phyloP scores from a whole-genome alignment of 176 grass and related monocot genomes.

The Aechmea fasciata region DNA sequence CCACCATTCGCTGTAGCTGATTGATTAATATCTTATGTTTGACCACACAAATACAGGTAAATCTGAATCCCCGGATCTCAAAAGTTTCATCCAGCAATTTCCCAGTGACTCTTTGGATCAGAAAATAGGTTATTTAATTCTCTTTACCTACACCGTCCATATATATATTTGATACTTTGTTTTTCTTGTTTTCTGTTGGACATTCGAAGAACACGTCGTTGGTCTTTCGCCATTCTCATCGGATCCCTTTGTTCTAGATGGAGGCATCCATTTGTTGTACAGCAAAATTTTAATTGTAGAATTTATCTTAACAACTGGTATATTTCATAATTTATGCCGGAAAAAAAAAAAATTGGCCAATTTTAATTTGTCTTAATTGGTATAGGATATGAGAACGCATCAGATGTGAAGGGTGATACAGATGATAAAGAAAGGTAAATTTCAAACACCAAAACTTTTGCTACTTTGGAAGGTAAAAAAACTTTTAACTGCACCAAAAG shows the following conservation, averaged over 20 bases:
- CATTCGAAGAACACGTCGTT: background rate
- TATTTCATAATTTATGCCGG: background rate
- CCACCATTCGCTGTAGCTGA: background rate
- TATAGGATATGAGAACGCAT: conserved; percentile 16
- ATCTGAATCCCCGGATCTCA: conserved; percentile 44
- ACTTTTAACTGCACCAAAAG: too few species aligned
- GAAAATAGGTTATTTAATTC: conserved; percentile 25
- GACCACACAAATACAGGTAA: conserved; percentile 35
- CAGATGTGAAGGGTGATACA: conserved; percentile 25
- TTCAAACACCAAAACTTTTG: background rate
- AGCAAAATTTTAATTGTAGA: background rate
- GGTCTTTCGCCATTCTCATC: background rate
- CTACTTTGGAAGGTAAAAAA: background rate
- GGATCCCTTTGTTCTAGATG: background rate
- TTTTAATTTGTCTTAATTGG: conserved; percentile 1
- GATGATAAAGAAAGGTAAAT: conserved; percentile 34
- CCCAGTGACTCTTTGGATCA: conserved; percentile 22
- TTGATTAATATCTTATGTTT: background rate
- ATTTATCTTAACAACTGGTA: background rate
- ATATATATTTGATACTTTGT: background rate
- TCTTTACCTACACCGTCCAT: background rate
- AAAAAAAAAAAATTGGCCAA: background rate
- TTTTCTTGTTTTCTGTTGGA: background rate
- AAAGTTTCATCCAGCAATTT: conserved; percentile 62
- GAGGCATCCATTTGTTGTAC: background rate